Percentiles rank a stretch among this genome's conserved stretches.
phyloP scores from a whole-genome alignment of 805 yeast species.

The Lachancea nothofagi region DNA sequence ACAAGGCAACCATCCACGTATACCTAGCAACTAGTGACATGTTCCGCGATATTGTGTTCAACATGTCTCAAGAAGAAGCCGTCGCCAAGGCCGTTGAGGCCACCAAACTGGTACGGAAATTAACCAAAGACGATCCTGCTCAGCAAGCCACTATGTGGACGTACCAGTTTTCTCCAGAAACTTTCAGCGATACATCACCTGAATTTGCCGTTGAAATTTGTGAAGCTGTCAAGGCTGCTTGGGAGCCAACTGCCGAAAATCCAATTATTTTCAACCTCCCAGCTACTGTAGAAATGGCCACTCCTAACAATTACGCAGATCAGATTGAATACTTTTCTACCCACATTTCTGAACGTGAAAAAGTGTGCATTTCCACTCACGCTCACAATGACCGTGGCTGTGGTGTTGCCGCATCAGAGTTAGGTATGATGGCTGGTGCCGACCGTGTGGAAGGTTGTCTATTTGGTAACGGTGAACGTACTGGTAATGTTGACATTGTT shows the following conservation, averaged over 20 bases:
- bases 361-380: conserved; percentile 63
- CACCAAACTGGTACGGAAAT: conserved; percentile 57
- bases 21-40: conserved; percentile 72
- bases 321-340: conserved; percentile 71
- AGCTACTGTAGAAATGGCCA: conserved; percentile 73
- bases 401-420: conserved; percentile 77
- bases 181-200: conserved; percentile 68
- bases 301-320: conserved; percentile 74
- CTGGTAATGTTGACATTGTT: conserved; percentile 75
- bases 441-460: conserved; percentile 82
- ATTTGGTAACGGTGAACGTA: conserved; percentile 80
- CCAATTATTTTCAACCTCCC: conserved; percentile 77
- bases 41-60: conserved; percentile 71
- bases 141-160: conserved; percentile 62
- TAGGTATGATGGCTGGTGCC: conserved; percentile 76
- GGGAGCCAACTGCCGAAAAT: conserved; percentile 72
- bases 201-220: conserved; percentile 72
- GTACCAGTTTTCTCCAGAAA: conserved; percentile 73
- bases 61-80: conserved; percentile 65
- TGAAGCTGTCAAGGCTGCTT: conserved; percentile 71
- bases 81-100: conserved; percentile 64
- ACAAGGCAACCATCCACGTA: conserved; percentile 64
- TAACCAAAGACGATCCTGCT: conserved; percentile 69
- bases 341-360: conserved; percentile 65
- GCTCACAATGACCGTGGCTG: conserved; percentile 80